Conservation (phyloP, 768 basidiomycete species). For the Tricholoma sp. region DNA sequence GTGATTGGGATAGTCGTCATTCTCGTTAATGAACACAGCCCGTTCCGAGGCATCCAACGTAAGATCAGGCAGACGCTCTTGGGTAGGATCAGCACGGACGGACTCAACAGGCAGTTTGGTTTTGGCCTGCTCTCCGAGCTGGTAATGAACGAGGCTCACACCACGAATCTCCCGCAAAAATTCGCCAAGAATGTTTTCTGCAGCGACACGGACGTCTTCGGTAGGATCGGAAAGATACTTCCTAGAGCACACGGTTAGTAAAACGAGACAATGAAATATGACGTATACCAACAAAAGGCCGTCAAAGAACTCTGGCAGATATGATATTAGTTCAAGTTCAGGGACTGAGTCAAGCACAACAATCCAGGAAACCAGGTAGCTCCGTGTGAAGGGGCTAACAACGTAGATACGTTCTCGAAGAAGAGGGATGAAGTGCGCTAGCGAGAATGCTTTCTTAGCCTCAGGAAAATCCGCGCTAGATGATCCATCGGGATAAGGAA, state of each 20-base stretch:
- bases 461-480: conserved; percentile 34
- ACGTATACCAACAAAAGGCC: conserved; percentile 72
- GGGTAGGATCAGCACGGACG: conserved; percentile 32
- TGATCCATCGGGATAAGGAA: conserved; percentile 54
- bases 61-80: conserved; percentile 56
- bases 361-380: conserved; percentile 97
- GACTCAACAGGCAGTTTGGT: conserved; percentile 38
- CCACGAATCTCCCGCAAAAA: conserved; percentile 89
- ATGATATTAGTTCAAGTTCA: conserved; percentile 91
- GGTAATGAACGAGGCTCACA: conserved; percentile 70
- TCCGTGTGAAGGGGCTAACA: conserved; percentile 91
- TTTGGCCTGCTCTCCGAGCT: conserved; percentile 51
- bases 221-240: conserved; percentile 95
- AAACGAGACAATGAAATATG: conserved; percentile 5
- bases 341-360: conserved; percentile 94
- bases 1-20: conserved; percentile 35
- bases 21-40: conserved; percentile 51
- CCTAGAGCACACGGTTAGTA: conserved; percentile 32
- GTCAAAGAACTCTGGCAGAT: conserved; percentile 92
- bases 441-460: conserved; percentile 80
- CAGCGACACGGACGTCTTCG: conserved; percentile 87
- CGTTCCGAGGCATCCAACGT: conserved; percentile 54
- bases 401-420: conserved; percentile 93
- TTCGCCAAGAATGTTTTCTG: conserved; percentile 83
- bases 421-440: conserved; percentile 92